phyloP scores from a whole-genome alignment of 2,329 filamentous ascomycete species.

The Aspergillus caelatus region DNA sequence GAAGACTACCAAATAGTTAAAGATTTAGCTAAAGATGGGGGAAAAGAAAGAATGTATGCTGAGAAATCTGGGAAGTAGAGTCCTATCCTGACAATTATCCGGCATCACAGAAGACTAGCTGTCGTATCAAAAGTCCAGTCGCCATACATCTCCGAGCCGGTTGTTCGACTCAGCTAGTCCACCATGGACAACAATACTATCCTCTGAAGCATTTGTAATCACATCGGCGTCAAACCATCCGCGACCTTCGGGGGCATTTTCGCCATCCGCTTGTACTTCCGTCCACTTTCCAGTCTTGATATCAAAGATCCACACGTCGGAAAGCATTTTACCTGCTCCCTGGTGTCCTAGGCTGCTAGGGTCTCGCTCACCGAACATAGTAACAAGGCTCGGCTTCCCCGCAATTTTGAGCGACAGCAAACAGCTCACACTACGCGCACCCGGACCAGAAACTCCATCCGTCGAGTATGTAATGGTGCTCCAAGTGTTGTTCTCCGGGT shows the following conservation, averaged over 20 bases:
- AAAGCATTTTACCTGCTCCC: constrained; percentile 60
- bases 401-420: constrained; percentile 46
- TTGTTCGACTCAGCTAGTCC: constrained; percentile 57
- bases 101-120: no score
- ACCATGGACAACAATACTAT: constrained; percentile 51
- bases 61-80: no score
- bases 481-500: constrained; percentile 46
- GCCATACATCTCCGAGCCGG: constrained; percentile 55
- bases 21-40: no score
- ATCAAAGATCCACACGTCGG: constrained; percentile 55
- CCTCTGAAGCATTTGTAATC: constrained; percentile 22
- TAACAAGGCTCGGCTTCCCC: constrained; percentile 47
- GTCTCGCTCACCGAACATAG: constrained; percentile 58
- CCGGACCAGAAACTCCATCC: constrained; percentile 51
- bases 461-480: constrained; percentile 29
- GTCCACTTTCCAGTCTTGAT: constrained; percentile 38
- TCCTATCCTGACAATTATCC: no score
- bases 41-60: no score
- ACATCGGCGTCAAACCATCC: constrained; percentile 60
- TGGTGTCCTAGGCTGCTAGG: constrained; percentile 57
- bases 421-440: constrained; percentile 53
- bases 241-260: constrained; percentile 42
- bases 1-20: no score
- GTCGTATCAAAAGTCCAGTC: background rate
- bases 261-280: constrained; percentile 27